These are phyloP conservation scores for Ottelia alismoides DNA, from an alignment of 106 monocot genomes.

Conservation along the genomic window DNA sequence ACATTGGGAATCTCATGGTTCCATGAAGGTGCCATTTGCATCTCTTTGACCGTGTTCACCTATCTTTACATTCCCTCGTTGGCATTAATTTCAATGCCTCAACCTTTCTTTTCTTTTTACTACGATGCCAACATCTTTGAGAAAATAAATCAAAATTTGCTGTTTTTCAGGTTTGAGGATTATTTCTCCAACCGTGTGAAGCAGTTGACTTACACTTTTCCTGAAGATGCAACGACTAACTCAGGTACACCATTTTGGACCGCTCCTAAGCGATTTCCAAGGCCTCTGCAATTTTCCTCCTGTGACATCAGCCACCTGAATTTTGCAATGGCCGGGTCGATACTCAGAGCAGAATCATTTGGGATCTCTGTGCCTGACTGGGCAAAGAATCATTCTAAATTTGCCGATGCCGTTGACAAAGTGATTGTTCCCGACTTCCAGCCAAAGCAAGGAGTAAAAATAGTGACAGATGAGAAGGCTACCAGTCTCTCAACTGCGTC, in stretches of 20 bases:
- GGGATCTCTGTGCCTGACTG: conserved; percentile 62
- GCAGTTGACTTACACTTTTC: conserved; percentile 79
- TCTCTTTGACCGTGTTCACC: too few species aligned
- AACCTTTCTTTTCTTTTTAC: background rate
- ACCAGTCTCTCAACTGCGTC: conserved; percentile 48
- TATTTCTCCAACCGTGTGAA: conserved; percentile 82
- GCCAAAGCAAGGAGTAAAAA: conserved; percentile 63
- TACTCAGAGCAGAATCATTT: conserved; percentile 71
- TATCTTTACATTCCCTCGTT: too few species aligned
- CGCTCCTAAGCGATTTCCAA: conserved; percentile 83
- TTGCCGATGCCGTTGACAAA: conserved; percentile 48
- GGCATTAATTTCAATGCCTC: too few species aligned
- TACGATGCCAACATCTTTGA: too few species aligned
- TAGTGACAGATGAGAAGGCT: conserved; percentile 82
- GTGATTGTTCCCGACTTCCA: conserved; percentile 62
- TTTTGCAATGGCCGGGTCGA: conserved; percentile 67
- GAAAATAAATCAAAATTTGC: too few species aligned
- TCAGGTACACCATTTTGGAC: conserved; percentile 73
- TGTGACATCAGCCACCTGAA: conserved; percentile 49
- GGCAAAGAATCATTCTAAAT: conserved; percentile 33
- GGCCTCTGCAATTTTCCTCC: conserved; percentile 57
- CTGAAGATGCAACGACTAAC: conserved; percentile 69
- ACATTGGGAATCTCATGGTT: too few species aligned
- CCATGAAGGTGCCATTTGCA: too few species aligned
- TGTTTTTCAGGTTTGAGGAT: conserved; percentile 92